Base-by-base conservation (phyloP, 305 asterid species). In the Fraxinus ornus region DNA sequence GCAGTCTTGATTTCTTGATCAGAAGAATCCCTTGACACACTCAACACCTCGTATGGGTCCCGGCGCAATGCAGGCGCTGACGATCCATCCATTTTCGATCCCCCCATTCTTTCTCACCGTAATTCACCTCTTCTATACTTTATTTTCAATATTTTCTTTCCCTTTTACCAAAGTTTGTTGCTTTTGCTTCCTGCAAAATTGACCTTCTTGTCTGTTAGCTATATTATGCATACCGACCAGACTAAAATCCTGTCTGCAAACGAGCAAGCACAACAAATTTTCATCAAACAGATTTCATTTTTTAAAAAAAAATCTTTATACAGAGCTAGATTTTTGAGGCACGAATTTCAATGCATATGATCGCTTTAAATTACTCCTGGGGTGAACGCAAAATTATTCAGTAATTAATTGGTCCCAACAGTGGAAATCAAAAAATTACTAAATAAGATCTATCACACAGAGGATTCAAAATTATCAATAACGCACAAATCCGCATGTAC, bases 1-100 rank as follows among this genome's bases (percentile, higher is more conserved):
- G 99, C 97, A 82, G 98, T 90, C 88, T 93, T 97, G 76, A 97
- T 95, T 81, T 95, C 99, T 87, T 97, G 98, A 86, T 97, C 99
- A 77, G 98, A 89, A 79, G 98, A 90, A 76, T 97, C 99, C 86
- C 91, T 93, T 28, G 98, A 75, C 19, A 95, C 98, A 62, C 85
- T 87, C 78, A 97, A 91, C 82, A 97, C 99, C 89, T 92, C 99
- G 82, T 97, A 97, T 0, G 99, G 99, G 85, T 97, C 99, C 83
- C 97, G 89, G 81, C 99, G 88, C 88, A 89, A 47, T 10, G 87
- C 90, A 12, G 93, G 94, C 32, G 91, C 86, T 5, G 97, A 92
- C 4, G 92, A 52, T 78, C 97, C 98, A 91, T 90, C 99, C 93
- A 89, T 79, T 84, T 91, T 92, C 3, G 92, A 81, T 86, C 90